Evolutionary conservation across 2,329 filamentous ascomycete genomes (phyloP).

Genomic region (Phyllosticta citrichinensis): DNA sequence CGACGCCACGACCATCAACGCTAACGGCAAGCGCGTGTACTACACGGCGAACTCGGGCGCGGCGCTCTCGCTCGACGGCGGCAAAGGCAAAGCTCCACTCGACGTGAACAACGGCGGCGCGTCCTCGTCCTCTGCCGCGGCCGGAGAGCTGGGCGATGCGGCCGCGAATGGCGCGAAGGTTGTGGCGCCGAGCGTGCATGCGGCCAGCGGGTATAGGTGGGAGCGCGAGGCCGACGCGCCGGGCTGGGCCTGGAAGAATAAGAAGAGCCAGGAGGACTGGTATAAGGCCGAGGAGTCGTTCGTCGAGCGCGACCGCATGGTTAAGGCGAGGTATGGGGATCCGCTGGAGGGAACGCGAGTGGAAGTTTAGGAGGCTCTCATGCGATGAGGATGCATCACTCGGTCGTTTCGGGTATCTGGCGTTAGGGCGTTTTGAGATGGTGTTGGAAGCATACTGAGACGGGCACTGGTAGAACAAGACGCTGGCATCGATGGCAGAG

Average conservation of each 20-base stretch:
- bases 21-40: conserved; percentile 28
- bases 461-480: not conserved
- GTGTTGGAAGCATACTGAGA: not conserved
- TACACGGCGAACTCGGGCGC: conserved; percentile 5
- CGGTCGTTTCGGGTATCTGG: not conserved
- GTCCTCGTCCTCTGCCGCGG: not conserved
- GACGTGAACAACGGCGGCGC: not conserved
- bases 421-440: not conserved
- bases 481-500: too few species aligned
- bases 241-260: conserved; percentile 29
- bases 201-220: conserved; percentile 29
- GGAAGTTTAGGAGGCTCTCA: too few species aligned
- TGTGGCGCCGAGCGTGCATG: conserved; percentile 11
- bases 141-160: not conserved
- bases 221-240: conserved; percentile 26
- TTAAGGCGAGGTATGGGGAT: conserved; percentile 15
- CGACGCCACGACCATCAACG: conserved; percentile 21
- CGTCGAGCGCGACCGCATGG: conserved; percentile 24
- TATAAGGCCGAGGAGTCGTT: conserved; percentile 24
- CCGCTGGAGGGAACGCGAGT: not conserved
- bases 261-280: conserved; percentile 27
- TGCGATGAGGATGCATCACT: not conserved
- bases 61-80: not conserved
- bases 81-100: not conserved
- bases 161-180: not conserved